Base-by-base conservation (phyloP, 192 early-diverging fungal species). In the Oehlia diaphana region DNA sequence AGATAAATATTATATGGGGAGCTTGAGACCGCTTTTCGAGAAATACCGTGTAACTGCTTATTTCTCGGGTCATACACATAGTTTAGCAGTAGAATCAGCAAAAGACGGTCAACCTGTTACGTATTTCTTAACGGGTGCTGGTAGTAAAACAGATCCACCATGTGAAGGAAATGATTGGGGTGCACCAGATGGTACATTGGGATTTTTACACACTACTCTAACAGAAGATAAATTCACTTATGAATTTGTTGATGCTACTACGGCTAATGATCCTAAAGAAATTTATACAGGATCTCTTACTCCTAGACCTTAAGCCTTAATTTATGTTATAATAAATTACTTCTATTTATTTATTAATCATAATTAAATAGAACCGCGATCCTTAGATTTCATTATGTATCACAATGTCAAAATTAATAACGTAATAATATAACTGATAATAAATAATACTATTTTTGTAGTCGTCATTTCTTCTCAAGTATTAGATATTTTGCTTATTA, bases 1-100 rank as follows among this genome's bases (percentile, higher is more conserved):
- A 61, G 6, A 68, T 3, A 13, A 19, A 23, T 35, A 53, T 68
- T 33, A 66, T 9, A 78, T 78, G 76, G 8, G 14, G 14, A 19
- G 21, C 10, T 33, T 78, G 49, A 21, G 23, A 49, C 33, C 47
- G 7, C 16, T 78, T 14, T 68, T 78, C 14, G 64, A 78, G 47
- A 47, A 33, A 35, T 49, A 78, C n/a, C 76, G 76, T 2, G 65
- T 78, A 26, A 19, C 44, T 19, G 76, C 76, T 49, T 78, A 78
- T 67, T 78, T 78, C 23, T 33, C 44, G n/a, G 76, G 76, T 9
- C 76, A 78, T 16, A n/a, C 4, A 9, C 76, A 78, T 49, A 26
- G 49, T 28, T 50, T 78, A 68, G 76, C 68, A 50, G 50, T 42
- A 21, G 19, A 68, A 50, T 3, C 10, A 21, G 28, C 76, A 14